phyloP scores from a whole-genome alignment of 768 basidiomycete species.

The Lactarius psammicola region DNA sequence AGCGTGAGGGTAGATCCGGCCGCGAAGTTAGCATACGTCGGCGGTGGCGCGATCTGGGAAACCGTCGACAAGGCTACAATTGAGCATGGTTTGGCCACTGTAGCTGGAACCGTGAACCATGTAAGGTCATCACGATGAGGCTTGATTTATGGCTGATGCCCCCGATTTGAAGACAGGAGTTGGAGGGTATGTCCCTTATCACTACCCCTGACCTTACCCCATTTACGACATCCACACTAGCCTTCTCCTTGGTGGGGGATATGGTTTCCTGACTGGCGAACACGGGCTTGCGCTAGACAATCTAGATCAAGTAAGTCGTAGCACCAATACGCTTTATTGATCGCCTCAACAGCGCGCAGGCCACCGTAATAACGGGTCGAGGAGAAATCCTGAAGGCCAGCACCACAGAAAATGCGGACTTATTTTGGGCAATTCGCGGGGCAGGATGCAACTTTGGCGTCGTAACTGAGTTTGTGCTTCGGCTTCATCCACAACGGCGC shows the following conservation, averaged over 20 bases:
- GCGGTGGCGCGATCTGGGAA: constrained; percentile 50
- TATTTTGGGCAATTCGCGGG: constrained; percentile 51
- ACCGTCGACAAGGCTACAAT: constrained; percentile 46
- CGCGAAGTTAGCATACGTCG: constrained; percentile 41
- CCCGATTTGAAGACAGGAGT: constrained; percentile 25
- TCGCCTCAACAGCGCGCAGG: constrained; percentile 32
- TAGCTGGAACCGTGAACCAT: constrained; percentile 52
- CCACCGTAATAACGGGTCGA: constrained; percentile 44
- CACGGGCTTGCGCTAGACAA: constrained; percentile 49
- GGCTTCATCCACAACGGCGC: constrained; percentile 32
- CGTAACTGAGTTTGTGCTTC: constrained; percentile 49
- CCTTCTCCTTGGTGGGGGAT: constrained; percentile 29
- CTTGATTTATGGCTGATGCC: not conserved
- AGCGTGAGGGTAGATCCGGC: constrained; percentile 41
- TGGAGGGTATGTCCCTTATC: constrained; percentile 25
- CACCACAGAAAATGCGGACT: constrained; percentile 35
- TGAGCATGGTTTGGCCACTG: constrained; percentile 46
- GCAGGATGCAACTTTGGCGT: constrained; percentile 55
- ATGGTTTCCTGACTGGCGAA: constrained; percentile 23
- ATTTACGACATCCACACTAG: constrained; percentile 7
- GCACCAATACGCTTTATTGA: constrained; percentile 28
- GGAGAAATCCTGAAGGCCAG: constrained; percentile 39
- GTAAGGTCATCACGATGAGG: constrained; percentile 33
- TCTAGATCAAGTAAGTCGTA: constrained; percentile 32
- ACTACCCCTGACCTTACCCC: not conserved